Evolutionary conservation across 1,139 yeast species (phyloP), one percentile per base, ranked within the genome.

Genomic region (Scheffersomyces titani): DNA sequence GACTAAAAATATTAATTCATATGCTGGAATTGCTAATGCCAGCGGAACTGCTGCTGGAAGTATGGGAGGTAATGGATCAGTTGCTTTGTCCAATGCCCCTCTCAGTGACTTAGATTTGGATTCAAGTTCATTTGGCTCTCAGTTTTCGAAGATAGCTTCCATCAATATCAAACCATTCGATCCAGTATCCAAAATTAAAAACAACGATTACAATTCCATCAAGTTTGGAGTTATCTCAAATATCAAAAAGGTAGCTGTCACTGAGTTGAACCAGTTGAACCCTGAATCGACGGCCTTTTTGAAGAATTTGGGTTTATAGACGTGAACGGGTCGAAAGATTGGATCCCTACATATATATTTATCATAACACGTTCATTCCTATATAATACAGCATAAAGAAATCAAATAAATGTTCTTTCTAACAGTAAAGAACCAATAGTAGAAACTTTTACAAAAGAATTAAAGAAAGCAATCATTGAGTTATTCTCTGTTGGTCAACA

Each of bases 41-140:
- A 67, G 71, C 36, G 68, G 66, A 9, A 72, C 73, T 18, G 73
- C 71, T 47, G 74, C 73, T 21, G 71, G 70, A 52, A 69, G 70
- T 53, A 61, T 65, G 1, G 60, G 55, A 18, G 59, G 56, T 6
- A 51, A 56, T 5, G 53, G 53, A 1, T 55, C 51, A 1, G 57
- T 60, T n/a, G 47, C 51, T 11, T 60, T 61, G 61, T 71, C 58
- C 57, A 69, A 59, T 58, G 76, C 60, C 60, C 76, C 70, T 57
- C 73, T 66, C 50, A 82, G 82, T 55, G 91, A 86, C 55, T 70
- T 85, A 48, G 92, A 88, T 59, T 71, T 82, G 51, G 91, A 87
- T 51, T 87, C 87, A 49, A 70, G 84, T 30, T 80, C 96, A 1
- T 94, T 92, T 73, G 98, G 98, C 1, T 88, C 97, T 0, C 86